Percentiles rank a stretch among this genome's conserved stretches.
Conservation (phyloP, 2,329 filamentous ascomycete species). For the Biscogniauxia mediterranea region DNA sequence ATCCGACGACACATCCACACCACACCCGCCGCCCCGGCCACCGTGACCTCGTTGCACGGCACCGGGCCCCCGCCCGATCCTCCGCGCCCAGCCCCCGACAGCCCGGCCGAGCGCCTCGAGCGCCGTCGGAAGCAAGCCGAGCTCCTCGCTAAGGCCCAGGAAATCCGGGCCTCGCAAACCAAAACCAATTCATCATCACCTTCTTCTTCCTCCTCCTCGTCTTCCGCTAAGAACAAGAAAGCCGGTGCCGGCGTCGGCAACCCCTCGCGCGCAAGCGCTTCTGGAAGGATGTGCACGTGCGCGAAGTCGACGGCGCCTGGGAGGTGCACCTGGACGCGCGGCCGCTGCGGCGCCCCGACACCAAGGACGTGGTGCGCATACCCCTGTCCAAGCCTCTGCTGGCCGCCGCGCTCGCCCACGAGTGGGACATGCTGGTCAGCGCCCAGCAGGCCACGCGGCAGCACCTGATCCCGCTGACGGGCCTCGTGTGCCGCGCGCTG, state of each 20-base stretch:
- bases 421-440: slow-evolving; percentile 86
- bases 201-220: neutral
- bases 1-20: slow-evolving; percentile 32
- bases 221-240: neutral
- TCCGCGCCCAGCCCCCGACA: slow-evolving; percentile 44
- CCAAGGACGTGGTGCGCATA: slow-evolving; percentile 69
- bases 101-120: slow-evolving; percentile 41
- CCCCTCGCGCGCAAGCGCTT: slow-evolving; percentile 67
- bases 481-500: slow-evolving; percentile 76
- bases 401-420: slow-evolving; percentile 80
- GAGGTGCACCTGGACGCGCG: slow-evolving; percentile 74
- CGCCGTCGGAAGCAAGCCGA: slow-evolving; percentile 54
- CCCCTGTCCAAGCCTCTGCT: slow-evolving; percentile 76
- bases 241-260: neutral
- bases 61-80: slow-evolving; percentile 59
- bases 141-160: slow-evolving; percentile 51
- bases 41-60: slow-evolving; percentile 52
- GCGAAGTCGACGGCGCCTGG: slow-evolving; percentile 59
- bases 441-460: slow-evolving; percentile 80
- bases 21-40: slow-evolving; percentile 39
- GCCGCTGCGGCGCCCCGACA: slow-evolving; percentile 73
- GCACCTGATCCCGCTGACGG: slow-evolving; percentile 88
- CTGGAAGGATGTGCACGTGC: slow-evolving; percentile 80
- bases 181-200: slow-evolving; percentile 2
- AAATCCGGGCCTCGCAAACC: slow-evolving; percentile 39